Percentiles rank a stretch among this genome's conserved stretches.
These are phyloP conservation scores for Sphaerostilbella broomeana DNA, from an alignment of 2,329 filamentous ascomycete genomes.

Conservation along the genomic window DNA sequence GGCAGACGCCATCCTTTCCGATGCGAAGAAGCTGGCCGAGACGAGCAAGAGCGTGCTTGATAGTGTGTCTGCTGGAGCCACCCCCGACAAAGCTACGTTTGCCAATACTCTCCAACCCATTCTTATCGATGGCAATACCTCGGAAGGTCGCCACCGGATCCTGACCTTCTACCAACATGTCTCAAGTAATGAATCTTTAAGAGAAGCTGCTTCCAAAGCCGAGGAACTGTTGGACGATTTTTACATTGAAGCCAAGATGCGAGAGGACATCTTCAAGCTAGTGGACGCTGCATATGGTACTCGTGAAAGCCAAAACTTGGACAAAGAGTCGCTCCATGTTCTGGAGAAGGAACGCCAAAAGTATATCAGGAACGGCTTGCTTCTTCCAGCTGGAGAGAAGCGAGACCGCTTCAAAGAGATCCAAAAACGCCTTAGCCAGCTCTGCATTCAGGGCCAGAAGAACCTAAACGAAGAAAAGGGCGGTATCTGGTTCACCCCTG, in stretches of 20 bases:
- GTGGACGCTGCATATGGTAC: conserved; percentile 52
- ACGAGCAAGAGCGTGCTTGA: conserved; percentile 58
- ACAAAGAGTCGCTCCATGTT: conserved; percentile 63
- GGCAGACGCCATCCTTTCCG: conserved; percentile 58
- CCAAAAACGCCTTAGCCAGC: conserved; percentile 69
- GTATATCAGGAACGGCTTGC: conserved; percentile 70
- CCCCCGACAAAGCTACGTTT: conserved; percentile 46
- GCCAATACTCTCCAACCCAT: conserved; percentile 57
- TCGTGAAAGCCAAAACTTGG: conserved; percentile 48
- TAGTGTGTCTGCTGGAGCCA: conserved; percentile 57
- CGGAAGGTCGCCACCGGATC: conserved; percentile 55
- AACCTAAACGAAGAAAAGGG: conserved; percentile 77
- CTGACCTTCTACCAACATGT: conserved; percentile 77
- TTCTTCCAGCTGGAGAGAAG: conserved; percentile 61
- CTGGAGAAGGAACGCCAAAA: conserved; percentile 72
- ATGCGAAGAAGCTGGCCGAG: conserved; percentile 61
- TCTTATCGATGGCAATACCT: conserved; percentile 63
- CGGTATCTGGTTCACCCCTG: conserved; percentile 69
- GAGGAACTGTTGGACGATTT: conserved; percentile 73
- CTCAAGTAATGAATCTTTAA: conserved; percentile 58
- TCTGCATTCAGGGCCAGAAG: conserved; percentile 71
- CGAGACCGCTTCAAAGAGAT: conserved; percentile 80
- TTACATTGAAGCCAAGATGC: conserved; percentile 70
- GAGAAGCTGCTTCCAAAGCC: conserved; percentile 70
- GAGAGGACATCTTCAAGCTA: conserved; percentile 69